Conservation (phyloP, 2,329 filamentous ascomycete genomes). For the Pestalotiopsis sp. region DNA sequence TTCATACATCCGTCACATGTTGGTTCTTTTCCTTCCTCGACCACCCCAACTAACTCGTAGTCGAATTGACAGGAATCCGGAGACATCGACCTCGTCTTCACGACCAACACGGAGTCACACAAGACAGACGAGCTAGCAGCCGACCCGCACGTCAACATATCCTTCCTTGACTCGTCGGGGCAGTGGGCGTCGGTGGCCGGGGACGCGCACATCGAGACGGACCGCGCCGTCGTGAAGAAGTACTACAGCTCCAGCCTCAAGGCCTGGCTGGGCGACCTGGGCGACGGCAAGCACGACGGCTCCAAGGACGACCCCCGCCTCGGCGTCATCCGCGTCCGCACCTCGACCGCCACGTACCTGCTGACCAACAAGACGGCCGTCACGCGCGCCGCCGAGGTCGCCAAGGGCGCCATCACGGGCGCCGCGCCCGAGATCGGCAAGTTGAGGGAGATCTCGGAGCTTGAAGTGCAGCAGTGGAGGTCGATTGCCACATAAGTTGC, state of each 20-base stretch:
- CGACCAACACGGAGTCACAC: conserved; percentile 87
- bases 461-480: conserved; percentile 67
- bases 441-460: conserved; percentile 70
- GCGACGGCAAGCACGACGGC: conserved; percentile 82
- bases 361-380: conserved; percentile 64
- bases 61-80: conserved; percentile 63
- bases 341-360: conserved; percentile 74
- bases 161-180: conserved; percentile 75
- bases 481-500: conserved; percentile 21
- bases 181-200: conserved; percentile 88
- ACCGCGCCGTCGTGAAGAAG: conserved; percentile 69
- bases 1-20: no score
- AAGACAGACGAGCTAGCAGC: conserved; percentile 80
- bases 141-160: conserved; percentile 77
- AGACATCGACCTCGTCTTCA: conserved; percentile 83
- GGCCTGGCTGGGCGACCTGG: conserved; percentile 87
- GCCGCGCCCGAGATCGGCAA: conserved; percentile 73
- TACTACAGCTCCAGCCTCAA: conserved; percentile 76
- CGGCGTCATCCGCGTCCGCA: conserved; percentile 76
- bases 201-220: conserved; percentile 67
- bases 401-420: conserved; percentile 75
- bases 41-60: neutral
- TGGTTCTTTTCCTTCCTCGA: neutral
- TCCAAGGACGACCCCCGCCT: conserved; percentile 81
- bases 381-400: conserved; percentile 68